Conservation (phyloP, 257 asterid species). For the Solanum bulbocastanum region DNA sequence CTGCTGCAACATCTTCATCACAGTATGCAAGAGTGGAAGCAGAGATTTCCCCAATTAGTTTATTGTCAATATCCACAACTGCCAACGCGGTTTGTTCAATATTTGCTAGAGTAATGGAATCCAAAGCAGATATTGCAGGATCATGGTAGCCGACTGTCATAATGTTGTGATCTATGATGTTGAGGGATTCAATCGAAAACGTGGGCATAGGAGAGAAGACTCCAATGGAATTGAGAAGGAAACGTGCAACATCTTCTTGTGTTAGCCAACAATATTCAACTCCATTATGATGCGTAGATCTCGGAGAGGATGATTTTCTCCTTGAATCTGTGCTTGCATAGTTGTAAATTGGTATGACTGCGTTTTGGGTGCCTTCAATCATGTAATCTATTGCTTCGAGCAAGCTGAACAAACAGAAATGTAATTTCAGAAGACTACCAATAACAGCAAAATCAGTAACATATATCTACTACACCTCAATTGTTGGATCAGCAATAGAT, state of each 20-base stretch:
- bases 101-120: conserved; percentile 25
- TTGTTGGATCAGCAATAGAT: background rate
- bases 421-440: background rate
- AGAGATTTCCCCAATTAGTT: conserved; percentile 68
- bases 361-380: conserved; percentile 70
- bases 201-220: conserved; percentile 60
- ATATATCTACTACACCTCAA: background rate
- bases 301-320: conserved; percentile 17
- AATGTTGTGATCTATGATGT: conserved; percentile 35
- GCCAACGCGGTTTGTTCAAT: conserved; percentile 55
- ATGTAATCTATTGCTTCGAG: conserved; percentile 63
- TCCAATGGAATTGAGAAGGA: conserved; percentile 64
- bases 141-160: conserved; percentile 36
- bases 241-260: conserved; percentile 62
- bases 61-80: conserved; percentile 41
- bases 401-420: conserved; percentile 34
- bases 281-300: conserved; percentile 13
- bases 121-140: conserved; percentile 53
- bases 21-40: conserved; percentile 57
- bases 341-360: conserved; percentile 58
- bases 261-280: conserved; percentile 66
- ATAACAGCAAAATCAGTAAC: background rate
- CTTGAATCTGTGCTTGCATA: conserved; percentile 20
- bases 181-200: conserved; percentile 39
- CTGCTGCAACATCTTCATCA: conserved; percentile 56